A percentile compares a stretch with the other conserved stretches of the same genome.
Conservation (phyloP, 352 stramenopile genomes). For the Phytophthora kernoviae region DNA sequence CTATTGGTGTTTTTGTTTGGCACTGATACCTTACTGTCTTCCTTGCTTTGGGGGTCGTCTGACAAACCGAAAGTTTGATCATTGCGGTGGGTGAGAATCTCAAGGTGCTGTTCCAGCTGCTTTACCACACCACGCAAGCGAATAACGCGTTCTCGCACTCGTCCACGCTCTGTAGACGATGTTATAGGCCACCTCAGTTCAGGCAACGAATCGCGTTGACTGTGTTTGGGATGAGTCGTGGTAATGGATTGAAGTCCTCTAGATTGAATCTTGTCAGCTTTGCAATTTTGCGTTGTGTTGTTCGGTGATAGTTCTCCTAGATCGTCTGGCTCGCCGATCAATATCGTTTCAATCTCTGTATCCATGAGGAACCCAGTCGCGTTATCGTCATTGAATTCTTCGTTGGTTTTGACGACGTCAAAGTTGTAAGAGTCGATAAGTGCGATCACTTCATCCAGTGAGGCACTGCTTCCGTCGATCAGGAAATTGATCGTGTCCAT, state of each 20-base stretch:
- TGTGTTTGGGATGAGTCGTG: not conserved
- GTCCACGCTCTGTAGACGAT: slow-evolving; percentile 12
- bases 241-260: not conserved
- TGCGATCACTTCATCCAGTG: slow-evolving; percentile 20
- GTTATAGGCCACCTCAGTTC: not conserved
- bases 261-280: not conserved
- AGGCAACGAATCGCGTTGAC: not conserved
- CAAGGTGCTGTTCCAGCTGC: slow-evolving; percentile 21
- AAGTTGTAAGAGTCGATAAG: slow-evolving; percentile 24
- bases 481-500: slow-evolving; percentile 6
- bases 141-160: slow-evolving; percentile 34
- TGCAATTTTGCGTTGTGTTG: not conserved
- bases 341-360: slow-evolving; percentile 4
- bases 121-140: slow-evolving; percentile 22
- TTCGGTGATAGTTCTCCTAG: not conserved
- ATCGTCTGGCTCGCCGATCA: not conserved
- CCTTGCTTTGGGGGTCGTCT: not conserved
- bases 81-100: slow-evolving; percentile 1
- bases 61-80: not conserved
- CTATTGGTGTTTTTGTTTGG: not conserved
- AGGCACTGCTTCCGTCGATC: slow-evolving; percentile 1
- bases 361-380: not conserved
- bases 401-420: not conserved
- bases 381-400: not conserved
- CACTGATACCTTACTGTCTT: not conserved